These are phyloP conservation scores for Xylariales sp. DNA, from an alignment of 2,329 filamentous ascomycete species.

Conservation along the genomic window DNA sequence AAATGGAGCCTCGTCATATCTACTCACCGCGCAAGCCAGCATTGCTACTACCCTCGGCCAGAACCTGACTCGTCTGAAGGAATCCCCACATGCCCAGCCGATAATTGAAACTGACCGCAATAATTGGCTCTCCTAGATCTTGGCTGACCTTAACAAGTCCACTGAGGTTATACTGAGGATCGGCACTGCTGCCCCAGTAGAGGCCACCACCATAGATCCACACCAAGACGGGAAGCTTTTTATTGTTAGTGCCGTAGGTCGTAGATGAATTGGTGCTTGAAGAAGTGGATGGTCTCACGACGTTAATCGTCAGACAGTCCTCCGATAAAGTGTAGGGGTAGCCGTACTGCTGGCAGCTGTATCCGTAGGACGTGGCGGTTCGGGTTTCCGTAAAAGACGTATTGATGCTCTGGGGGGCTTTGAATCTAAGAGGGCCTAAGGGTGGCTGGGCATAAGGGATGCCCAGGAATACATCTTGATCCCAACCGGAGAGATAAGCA, in stretches of 20 bases:
- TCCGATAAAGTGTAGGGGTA: slow-evolving; percentile 38
- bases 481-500: slow-evolving; percentile 24
- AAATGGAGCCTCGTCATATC: no score
- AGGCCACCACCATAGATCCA: slow-evolving; percentile 61
- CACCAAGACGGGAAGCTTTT: slow-evolving; percentile 34
- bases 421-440: slow-evolving; percentile 28
- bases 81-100: slow-evolving; percentile 50
- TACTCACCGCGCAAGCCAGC: no score
- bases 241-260: slow-evolving; percentile 21
- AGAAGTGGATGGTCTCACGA: slow-evolving; percentile 37
- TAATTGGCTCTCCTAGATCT: slow-evolving; percentile 46
- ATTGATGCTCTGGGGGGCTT: slow-evolving; percentile 31
- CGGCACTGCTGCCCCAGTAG: slow-evolving; percentile 42
- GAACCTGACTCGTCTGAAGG: slow-evolving; percentile 39
- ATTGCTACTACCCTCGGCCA: slow-evolving; percentile 37
- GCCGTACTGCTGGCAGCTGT: slow-evolving; percentile 42
- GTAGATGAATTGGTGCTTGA: no score
- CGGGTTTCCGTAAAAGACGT: slow-evolving; percentile 31
- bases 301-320: slow-evolving; percentile 41
- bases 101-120: slow-evolving; percentile 52
- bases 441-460: slow-evolving; percentile 35
- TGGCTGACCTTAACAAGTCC: slow-evolving; percentile 53
- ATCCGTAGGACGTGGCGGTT: slow-evolving; percentile 35
- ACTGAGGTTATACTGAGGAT: slow-evolving; percentile 60
- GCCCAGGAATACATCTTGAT: slow-evolving; percentile 36